Evolutionary conservation across 768 basidiomycete species (phyloP), one percentile per base, ranked within the genome.

Genomic region (Lactifluus rugatus): DNA sequence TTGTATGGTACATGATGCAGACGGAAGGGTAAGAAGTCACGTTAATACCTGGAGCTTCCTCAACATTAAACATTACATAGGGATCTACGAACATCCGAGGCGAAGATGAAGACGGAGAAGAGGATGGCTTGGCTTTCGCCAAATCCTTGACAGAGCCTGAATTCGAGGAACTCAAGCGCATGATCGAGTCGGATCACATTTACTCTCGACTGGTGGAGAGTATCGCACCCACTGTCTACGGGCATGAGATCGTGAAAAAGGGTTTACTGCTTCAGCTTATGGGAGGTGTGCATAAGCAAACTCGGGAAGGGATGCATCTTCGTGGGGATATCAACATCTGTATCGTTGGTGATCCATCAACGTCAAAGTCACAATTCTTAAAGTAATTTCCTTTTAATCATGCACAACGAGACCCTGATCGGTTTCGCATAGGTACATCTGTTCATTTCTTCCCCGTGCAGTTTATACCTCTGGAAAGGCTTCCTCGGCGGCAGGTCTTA

Each of bases 391-490:
- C 26, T 49, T n/a, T 48, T 8, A 32, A 45, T 31, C 19, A 13
- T 49, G 39, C 17, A 32, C 26, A n/a, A 53, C 28, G 11, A 10
- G 56, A 57, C 52, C 39, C 56, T 53, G 32, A 54, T 46, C 13
- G 28, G 16, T 47, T 32, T 48, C 21, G 23, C 11, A 34, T 51
- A 97, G 95, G 74, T 99, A 98, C 65, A 87, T 99, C 50, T 97
- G 94, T 70, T 93, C 93, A 17, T 96, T 99, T 82, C 78, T 97
- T 2, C 96, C 95, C 56, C 92, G 96, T 25, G 92, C 95, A 2
- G 94, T 98, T 8, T 98, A 98, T 71, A 98, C 96, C 0, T 97
- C 95, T 0, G 96, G 96, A n/a, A 98, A 99, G 72, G 96, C 95
- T 1, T 98, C 96, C 2, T 94, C 95, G 2, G 96, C 96, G 0